Conservation (phyloP, 2,329 filamentous ascomycete genomes). For the Hymenoscyphus repandus region DNA sequence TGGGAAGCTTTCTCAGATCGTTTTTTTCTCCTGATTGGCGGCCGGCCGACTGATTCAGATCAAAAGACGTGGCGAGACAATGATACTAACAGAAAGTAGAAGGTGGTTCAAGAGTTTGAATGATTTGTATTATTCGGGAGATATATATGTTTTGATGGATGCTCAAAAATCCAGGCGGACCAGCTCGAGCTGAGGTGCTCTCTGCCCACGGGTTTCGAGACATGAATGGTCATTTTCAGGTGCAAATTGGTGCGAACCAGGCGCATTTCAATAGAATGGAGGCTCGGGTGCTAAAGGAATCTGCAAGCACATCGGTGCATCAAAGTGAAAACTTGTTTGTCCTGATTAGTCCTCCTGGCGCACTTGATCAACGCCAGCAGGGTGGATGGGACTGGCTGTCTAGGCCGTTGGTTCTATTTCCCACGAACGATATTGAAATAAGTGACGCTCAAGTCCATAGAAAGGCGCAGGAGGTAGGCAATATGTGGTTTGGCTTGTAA, state of each 20-base stretch:
- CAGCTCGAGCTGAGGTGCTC: too few relatives aligned
- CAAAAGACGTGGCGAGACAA: neutral
- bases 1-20: constrained; percentile 19
- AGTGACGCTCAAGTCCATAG: constrained; percentile 34
- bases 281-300: too few relatives aligned
- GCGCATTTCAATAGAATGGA: too few relatives aligned
- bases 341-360: constrained; percentile 35
- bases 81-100: neutral
- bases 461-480: constrained; percentile 34
- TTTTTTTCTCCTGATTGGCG: constrained; percentile 14
- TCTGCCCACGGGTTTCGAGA: too few relatives aligned
- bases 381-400: constrained; percentile 36
- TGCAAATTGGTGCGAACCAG: too few relatives aligned
- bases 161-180: neutral
- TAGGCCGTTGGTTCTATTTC: constrained; percentile 33
- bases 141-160: neutral
- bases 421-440: constrained; percentile 36
- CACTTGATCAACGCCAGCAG: constrained; percentile 33
- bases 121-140: neutral
- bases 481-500: constrained; percentile 32
- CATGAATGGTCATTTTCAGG: too few relatives aligned
- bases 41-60: neutral
- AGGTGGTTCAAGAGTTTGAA: neutral
- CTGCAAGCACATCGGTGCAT: too few relatives aligned
- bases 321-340: constrained; percentile 25